Evolutionary conservation across 208 protist genomes (phyloP), one percentile per base, ranked within the genome.

Genomic region (Leishmania aethiopica): DNA sequence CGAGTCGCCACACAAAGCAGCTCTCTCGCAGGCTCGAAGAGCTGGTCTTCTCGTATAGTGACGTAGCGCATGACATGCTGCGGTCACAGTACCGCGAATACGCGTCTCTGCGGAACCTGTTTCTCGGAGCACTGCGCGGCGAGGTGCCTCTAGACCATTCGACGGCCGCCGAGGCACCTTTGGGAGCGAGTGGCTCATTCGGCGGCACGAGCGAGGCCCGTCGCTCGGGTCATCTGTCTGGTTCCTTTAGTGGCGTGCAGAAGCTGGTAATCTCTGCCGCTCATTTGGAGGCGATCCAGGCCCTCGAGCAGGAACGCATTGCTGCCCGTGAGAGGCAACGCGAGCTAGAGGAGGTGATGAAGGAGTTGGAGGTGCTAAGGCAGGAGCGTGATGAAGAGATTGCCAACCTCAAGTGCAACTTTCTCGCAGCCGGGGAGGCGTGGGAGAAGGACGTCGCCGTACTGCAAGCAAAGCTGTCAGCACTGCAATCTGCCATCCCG

Each of bases 341-440:
- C 40, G 84, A 75, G 22, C 81, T 94, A 15, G 89, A 94, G 75
- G 79, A 80, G 4, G 84, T 94, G 64, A 91, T 96, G 77, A 73
- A 53, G 7, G 90, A 96, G 75, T 75, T 96, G 5, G 82, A 89
- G 47, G 60, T 53, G 11, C 83, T 92, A 11, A 78, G 87, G 40
- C 80, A 85, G 4, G 87, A 93, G 49, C 77, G 91, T 1, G 91
- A 94, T 78, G 81, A 79, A 69, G 93, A 96, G 60, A 90, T 96
- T 37, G 80, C 60, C 4, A 82, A 86, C 22, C 66, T 96, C 53
- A 79, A 91, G 42, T 32, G 67, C 40, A 96, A 91, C 79, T 92
- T 94, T 78, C 74, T 75, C 25, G 83, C 83, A 2, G 88, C 91
- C 1, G 89, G 93, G 67, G 87, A 87, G 13, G 84, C 74, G 47